Percentiles rank a stretch among this genome's conserved stretches.
Conservation (phyloP, 1,284 basidiomycete species). For the Thelephora terrestris region DNA sequence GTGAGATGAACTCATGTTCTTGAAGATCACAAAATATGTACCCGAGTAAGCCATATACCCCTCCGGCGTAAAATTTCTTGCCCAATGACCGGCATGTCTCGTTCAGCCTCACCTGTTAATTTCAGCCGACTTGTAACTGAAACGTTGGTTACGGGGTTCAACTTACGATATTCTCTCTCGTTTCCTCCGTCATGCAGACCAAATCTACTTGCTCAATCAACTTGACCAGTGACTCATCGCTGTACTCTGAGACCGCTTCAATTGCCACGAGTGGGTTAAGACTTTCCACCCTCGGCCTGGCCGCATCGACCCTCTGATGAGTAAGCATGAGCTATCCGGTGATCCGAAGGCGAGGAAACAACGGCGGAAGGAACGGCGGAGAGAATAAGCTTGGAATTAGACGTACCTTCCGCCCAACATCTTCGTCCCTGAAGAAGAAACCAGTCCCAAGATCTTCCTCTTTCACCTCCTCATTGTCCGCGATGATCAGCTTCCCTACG, state of each 20-base stretch:
- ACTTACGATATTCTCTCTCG: constrained; percentile 61
- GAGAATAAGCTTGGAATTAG: not conserved
- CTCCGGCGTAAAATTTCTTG: constrained; percentile 82
- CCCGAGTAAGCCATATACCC: constrained; percentile 84
- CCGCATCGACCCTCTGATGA: constrained; percentile 71
- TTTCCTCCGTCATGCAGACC: constrained; percentile 76
- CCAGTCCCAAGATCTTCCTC: constrained; percentile 84
- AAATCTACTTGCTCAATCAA: constrained; percentile 63
- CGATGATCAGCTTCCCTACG: constrained; percentile 61
- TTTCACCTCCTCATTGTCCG: constrained; percentile 50
- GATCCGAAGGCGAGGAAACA: constrained; percentile 17
- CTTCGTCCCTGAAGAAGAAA: constrained; percentile 90
- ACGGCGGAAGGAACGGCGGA: constrained; percentile 14
- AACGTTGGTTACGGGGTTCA: constrained; percentile 4
- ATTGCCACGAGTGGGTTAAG: constrained; percentile 90
- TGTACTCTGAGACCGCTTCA: constrained; percentile 46
- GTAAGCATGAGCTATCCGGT: constrained; percentile 17
- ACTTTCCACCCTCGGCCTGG: constrained; percentile 74
- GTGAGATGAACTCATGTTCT: constrained; percentile 73
- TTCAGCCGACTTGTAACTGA: constrained; percentile 4
- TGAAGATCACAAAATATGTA: constrained; percentile 93
- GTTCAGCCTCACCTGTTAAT: constrained; percentile 63
- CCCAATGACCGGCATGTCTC: constrained; percentile 57
- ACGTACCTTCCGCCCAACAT: constrained; percentile 78
- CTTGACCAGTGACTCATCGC: constrained; percentile 44